phyloP scores from a whole-genome alignment of 768 basidiomycete genomes.

The Calocybe gangraenosa region DNA sequence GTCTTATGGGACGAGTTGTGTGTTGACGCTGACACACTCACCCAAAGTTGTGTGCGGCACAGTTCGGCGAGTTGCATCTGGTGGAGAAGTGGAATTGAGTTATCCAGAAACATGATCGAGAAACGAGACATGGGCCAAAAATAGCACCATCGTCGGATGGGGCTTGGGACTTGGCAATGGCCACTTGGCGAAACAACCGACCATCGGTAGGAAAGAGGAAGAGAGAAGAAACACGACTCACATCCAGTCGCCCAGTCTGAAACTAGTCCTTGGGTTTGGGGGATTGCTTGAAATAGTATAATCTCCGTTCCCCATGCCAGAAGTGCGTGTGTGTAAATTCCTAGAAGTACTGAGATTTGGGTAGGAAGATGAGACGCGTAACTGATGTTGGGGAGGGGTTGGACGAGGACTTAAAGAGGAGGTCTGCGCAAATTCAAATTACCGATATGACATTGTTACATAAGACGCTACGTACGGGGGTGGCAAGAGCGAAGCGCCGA shows the following conservation, averaged over 20 bases:
- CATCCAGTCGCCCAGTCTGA: conserved; percentile 76
- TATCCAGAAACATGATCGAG: conserved; percentile 13
- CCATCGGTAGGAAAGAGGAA: conserved; percentile 11
- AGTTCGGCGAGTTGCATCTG: conserved; percentile 66
- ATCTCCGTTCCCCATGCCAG: conserved; percentile 24
- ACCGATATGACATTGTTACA: conserved; percentile 14
- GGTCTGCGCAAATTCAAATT: conserved; percentile 16
- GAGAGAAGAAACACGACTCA: conserved; percentile 32
- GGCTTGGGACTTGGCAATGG: not conserved
- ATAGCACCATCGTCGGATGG: conserved; percentile 11
- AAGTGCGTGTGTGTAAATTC: conserved; percentile 14
- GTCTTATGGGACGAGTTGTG: conserved; percentile 11
- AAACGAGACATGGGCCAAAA: conserved; percentile 22
- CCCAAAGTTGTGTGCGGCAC: conserved; percentile 85
- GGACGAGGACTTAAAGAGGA: conserved; percentile 15
- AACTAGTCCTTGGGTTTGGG: conserved; percentile 63
- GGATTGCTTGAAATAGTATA: conserved; percentile 67
- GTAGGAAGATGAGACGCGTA: conserved; percentile 25
- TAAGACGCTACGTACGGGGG: conserved; percentile 15
- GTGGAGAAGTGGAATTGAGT: conserved; percentile 17
- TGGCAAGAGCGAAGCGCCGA: conserved; percentile 31
- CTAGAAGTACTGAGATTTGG: conserved; percentile 21
- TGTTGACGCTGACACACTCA: conserved; percentile 35
- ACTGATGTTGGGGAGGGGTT: conserved; percentile 16
- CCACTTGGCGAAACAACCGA: conserved; percentile 1